A percentile compares a stretch with the other conserved stretches of the same genome.
Conservation (phyloP, 176 grass and related monocot species). For the Cenchrus americanus region DNA sequence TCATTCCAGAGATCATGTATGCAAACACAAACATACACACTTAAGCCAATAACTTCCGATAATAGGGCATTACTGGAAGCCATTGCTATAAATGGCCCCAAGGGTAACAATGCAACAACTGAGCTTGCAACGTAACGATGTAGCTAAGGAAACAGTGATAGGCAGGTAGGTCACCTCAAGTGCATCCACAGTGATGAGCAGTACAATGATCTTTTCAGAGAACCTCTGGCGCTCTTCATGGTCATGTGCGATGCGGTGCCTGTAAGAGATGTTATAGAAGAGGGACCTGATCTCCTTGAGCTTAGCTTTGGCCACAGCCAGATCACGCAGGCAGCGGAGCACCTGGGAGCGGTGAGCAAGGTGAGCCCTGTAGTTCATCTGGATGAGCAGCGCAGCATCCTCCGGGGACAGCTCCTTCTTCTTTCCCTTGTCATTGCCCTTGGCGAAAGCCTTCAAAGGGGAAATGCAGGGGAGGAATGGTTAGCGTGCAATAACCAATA, state of each 20-base stretch:
- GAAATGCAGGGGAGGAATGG: not conserved
- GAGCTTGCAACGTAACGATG: too few relatives aligned
- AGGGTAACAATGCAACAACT: too few relatives aligned
- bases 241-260: slow-evolving; percentile 47
- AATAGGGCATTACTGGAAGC: too few relatives aligned
- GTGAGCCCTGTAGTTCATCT: slow-evolving; percentile 73
- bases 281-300: slow-evolving; percentile 83
- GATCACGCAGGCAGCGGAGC: slow-evolving; percentile 71
- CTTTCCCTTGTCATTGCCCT: slow-evolving; percentile 61
- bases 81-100: too few relatives aligned
- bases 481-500: not conserved
- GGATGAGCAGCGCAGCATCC: slow-evolving; percentile 81
- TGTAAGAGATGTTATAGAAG: slow-evolving; percentile 78
- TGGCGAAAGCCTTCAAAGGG: slow-evolving; percentile 54
- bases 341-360: slow-evolving; percentile 82
- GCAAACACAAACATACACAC: too few relatives aligned
- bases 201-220: slow-evolving; percentile 84
- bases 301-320: slow-evolving; percentile 80
- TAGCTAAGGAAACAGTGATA: too few relatives aligned
- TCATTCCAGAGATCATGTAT: too few relatives aligned
- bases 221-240: slow-evolving; percentile 73
- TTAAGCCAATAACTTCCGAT: too few relatives aligned
- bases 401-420: slow-evolving; percentile 69
- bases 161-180: slow-evolving; percentile 57
- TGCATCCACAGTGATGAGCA: slow-evolving; percentile 76